These are phyloP conservation scores for Pseudevernia furfuracea DNA, from an alignment of 495 filamentous ascomycete genomes.

Conservation along the genomic window DNA sequence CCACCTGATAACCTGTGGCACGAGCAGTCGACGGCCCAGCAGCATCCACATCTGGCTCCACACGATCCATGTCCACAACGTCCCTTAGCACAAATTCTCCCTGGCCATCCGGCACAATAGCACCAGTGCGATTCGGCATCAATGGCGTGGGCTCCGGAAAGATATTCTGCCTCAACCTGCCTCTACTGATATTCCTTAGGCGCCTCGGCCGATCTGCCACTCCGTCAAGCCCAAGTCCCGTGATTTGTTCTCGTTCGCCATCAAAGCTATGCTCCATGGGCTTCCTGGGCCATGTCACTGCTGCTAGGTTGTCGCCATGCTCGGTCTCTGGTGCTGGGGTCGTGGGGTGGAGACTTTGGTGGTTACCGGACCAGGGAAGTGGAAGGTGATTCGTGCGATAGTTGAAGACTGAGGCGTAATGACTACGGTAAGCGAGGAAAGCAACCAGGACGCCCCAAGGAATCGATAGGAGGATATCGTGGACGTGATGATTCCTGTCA, in stretches of 20 bases:
- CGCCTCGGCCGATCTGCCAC: not conserved
- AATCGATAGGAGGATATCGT: slow-evolving; percentile 19
- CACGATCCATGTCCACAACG: not conserved
- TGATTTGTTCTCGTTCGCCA: not conserved
- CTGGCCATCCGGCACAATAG: not conserved
- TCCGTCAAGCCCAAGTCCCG: not conserved
- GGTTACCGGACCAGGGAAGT: slow-evolving; percentile 16
- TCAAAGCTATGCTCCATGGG: not conserved
- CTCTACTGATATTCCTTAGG: not conserved
- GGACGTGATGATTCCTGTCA: slow-evolving; percentile 17
- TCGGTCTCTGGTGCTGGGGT: not conserved
- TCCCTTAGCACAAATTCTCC: not conserved
- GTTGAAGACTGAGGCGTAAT: slow-evolving; percentile 18
- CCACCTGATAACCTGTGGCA: not conserved
- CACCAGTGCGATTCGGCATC: not conserved
- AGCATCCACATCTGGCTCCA: not conserved
- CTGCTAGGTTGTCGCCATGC: slow-evolving; percentile 4
- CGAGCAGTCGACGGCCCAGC: not conserved
- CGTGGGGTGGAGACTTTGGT: slow-evolving; percentile 7
- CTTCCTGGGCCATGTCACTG: slow-evolving; percentile 9
- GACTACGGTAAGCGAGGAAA: slow-evolving; percentile 18
- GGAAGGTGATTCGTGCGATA: slow-evolving; percentile 18
- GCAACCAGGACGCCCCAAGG: slow-evolving; percentile 16
- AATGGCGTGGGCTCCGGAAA: not conserved
- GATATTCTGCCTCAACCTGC: not conserved